phyloP scores from a whole-genome alignment of 345 rosid genomes.

The Eucalyptus globulus region DNA sequence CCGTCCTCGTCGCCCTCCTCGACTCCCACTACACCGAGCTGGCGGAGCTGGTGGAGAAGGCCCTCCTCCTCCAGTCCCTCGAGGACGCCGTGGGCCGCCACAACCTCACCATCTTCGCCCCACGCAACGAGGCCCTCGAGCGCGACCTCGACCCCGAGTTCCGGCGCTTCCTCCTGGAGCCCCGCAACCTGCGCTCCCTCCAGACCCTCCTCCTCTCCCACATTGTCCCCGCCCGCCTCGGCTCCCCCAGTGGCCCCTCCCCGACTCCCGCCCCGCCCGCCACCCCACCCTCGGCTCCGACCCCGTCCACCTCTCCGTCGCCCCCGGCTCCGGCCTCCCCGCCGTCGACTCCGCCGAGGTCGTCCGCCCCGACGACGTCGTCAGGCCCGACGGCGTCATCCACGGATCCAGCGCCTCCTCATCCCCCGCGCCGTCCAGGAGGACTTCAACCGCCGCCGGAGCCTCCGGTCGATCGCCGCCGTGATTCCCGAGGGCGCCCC shows the following conservation, averaged over 20 bases:
- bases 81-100: slow-evolving; percentile 79
- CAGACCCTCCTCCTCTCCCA: slow-evolving; percentile 68
- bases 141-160: slow-evolving; percentile 78
- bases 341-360: slow-evolving; percentile 36
- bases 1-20: slow-evolving; percentile 87
- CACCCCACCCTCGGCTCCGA: slow-evolving; percentile 43
- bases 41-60: slow-evolving; percentile 85
- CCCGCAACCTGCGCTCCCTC: slow-evolving; percentile 71
- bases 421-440: slow-evolving; percentile 60
- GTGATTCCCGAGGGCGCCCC: slow-evolving; percentile 67
- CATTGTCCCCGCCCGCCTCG: slow-evolving; percentile 56
- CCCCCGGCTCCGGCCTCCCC: slow-evolving; percentile 9
- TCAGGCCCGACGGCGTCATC: slow-evolving; percentile 63
- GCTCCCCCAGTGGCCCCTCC: slow-evolving; percentile 41
- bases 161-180: slow-evolving; percentile 87
- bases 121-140: slow-evolving; percentile 76
- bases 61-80: slow-evolving; percentile 75
- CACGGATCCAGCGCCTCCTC: slow-evolving; percentile 47
- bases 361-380: slow-evolving; percentile 29
- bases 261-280: not conserved
- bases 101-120: slow-evolving; percentile 93
- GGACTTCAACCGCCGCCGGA: slow-evolving; percentile 54
- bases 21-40: slow-evolving; percentile 93
- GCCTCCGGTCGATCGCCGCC: slow-evolving; percentile 50
- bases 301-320: slow-evolving; percentile 26